A percentile compares a stretch with the other conserved stretches of the same genome.
Evolutionary conservation across 2,329 filamentous ascomycete genomes (phyloP).

Genomic region (Conoideocrella luteorostrata): DNA sequence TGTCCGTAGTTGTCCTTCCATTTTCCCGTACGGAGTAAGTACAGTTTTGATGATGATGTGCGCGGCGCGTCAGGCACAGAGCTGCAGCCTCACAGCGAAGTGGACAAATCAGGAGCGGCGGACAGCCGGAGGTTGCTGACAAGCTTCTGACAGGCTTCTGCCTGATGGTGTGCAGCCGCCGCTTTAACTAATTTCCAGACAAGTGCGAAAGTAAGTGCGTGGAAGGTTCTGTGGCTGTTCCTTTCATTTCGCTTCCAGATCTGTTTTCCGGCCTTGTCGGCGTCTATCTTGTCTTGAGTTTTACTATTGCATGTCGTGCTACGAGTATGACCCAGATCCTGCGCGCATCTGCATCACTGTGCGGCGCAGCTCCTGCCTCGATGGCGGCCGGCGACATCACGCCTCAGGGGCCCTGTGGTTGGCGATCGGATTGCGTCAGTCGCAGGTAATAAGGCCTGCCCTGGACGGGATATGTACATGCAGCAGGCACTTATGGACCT

Average conservation of each 20-base stretch:
- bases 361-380: too few species aligned
- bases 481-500: too few species aligned
- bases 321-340: background rate
- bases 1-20: background rate
- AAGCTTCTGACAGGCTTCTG: background rate
- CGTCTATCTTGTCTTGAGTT: background rate
- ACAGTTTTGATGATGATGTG: background rate
- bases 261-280: background rate
- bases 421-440: too few species aligned
- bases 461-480: too few species aligned
- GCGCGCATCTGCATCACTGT: too few species aligned
- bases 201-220: too few species aligned
- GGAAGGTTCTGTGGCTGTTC: background rate
- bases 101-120: background rate
- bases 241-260: background rate
- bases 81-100: background rate
- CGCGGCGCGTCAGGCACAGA: background rate
- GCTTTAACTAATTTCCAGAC: background rate
- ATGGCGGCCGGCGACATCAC: too few species aligned
- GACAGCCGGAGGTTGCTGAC: background rate
- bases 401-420: too few species aligned
- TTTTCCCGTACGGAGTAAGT: background rate
- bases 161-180: background rate
- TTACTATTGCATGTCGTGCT: too few species aligned
- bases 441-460: too few species aligned